Percentiles rank a stretch among this genome's conserved stretches.
Conservation (phyloP, 2,329 filamentous ascomycete genomes). For the Hymenoscyphus repandus region DNA sequence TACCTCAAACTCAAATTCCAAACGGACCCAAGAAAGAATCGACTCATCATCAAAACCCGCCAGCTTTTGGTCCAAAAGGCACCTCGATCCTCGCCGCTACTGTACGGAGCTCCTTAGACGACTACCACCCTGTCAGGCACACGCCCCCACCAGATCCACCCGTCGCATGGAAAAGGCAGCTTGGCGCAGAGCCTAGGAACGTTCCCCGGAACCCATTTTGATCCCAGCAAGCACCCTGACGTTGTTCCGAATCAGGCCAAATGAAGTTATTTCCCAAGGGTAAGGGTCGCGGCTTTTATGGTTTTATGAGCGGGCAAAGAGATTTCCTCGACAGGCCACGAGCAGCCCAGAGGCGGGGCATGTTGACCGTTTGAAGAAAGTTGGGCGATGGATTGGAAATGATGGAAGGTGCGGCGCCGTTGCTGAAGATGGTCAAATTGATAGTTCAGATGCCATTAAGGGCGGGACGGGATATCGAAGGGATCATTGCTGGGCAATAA, state of each 20-base stretch:
- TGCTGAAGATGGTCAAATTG: too few relatives aligned
- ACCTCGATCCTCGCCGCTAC: slow-evolving; percentile 8
- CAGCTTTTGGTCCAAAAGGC: not conserved
- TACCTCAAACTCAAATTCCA: not conserved
- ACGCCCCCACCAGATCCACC: slow-evolving; percentile 5
- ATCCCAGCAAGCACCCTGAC: slow-evolving; percentile 11
- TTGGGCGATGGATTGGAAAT: not conserved
- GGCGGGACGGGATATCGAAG: too few relatives aligned
- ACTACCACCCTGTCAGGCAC: slow-evolving; percentile 18
- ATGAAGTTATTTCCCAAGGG: not conserved
- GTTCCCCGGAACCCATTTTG: slow-evolving; percentile 22
- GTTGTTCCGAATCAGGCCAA: slow-evolving; percentile 5
- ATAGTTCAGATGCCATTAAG: too few relatives aligned
- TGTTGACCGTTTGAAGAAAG: not conserved
- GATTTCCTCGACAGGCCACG: not conserved
- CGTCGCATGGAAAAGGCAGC: slow-evolving; percentile 10
- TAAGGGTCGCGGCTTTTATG: not conserved
- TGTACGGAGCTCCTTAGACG: slow-evolving; percentile 1
- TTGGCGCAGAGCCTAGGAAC: slow-evolving; percentile 11
- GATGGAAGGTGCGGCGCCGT: too few relatives aligned
- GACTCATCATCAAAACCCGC: slow-evolving; percentile 1
- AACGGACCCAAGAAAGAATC: slow-evolving; percentile 1
- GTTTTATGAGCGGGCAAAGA: not conserved
- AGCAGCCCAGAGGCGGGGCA: not conserved
- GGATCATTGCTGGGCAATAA: too few relatives aligned